Conservation (phyloP, 345 rosid genomes). For the Kandelia obovata region DNA sequence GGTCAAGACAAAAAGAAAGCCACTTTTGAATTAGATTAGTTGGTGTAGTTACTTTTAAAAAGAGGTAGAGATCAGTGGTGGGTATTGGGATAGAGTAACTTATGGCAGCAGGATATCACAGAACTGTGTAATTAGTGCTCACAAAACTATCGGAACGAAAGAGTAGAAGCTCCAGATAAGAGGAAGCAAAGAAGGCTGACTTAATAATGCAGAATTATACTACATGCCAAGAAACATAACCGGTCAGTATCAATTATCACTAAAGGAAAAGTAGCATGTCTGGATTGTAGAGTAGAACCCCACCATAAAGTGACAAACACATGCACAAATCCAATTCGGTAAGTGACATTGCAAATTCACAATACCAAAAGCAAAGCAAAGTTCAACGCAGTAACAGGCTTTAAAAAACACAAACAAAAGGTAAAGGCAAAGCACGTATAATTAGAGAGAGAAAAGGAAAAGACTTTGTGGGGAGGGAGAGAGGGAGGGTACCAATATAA, state of each 20-base stretch:
- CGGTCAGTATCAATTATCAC: slow-evolving; percentile 3
- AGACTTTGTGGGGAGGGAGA: background rate
- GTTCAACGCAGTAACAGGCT: background rate
- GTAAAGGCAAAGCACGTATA: background rate
- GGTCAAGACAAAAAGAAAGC: background rate
- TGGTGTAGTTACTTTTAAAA: background rate
- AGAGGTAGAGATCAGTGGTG: background rate
- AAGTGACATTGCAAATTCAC: background rate
- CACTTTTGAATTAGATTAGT: background rate
- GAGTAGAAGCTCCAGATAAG: background rate
- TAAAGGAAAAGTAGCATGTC: background rate
- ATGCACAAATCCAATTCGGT: background rate
- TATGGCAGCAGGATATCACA: no score
- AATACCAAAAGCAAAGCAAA: background rate
- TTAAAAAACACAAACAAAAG: background rate
- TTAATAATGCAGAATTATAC: slow-evolving; percentile 2
- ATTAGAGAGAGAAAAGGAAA: background rate
- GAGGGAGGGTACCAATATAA: slow-evolving; percentile 33
- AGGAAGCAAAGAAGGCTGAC: background rate
- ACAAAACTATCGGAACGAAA: background rate
- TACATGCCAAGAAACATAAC: background rate
- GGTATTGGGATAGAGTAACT: no score
- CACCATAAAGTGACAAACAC: background rate
- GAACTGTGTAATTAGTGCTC: no score
- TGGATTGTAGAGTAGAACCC: slow-evolving; percentile 2